Base-by-base conservation (phyloP, 306 rosid genomes). In the Mimosa bimucronata region DNA sequence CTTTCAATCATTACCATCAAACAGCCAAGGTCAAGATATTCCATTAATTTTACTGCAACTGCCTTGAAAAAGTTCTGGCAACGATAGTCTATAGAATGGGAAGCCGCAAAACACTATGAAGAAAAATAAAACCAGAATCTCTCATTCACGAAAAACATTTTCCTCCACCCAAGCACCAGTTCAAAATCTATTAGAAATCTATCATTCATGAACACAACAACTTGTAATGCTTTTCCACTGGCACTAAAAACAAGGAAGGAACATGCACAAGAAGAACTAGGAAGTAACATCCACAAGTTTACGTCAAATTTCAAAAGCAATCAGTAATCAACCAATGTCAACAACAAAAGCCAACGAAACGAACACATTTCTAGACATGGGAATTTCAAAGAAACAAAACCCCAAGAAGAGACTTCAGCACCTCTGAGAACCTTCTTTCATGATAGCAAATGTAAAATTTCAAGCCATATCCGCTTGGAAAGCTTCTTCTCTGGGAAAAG, bases 1-100 rank as follows among this genome's bases (percentile, higher is more conserved):
- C 87, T 62, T 45, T 80, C 89, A 74, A 82, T 65, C 37, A 84
- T 80, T 72, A 85, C 26, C 58, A 84, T 73, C 82, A 80, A 80
- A 76, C 75, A 46, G 25, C 87, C 85, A 72, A 55, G 73, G 79
- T 50, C 81, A 78, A 67, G 44, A 77, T 19, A 70, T 80, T 71
- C 90, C 97, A 86, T 85, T 74, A 83, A 85, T 65, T 83, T 34
- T 57, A 75, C 18, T 62, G 55, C 79, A 79, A 66, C 13, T 50
- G 28, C 75, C 88, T 75, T 76, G 66, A 58, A 53, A 16, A 16
- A 42, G 23, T 73, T 50, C 61, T 53, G 25, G 30, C 34, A 61
- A 77, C 48, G 66, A 31, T 28, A 75, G 18, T 34, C 61, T 40
- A 55, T 38, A 31, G 55, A 50, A 41, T 71, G 23, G 23, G 74